Evolutionary conservation across 805 yeast species (phyloP).

Genomic region (Yamadazyma philogaea): DNA sequence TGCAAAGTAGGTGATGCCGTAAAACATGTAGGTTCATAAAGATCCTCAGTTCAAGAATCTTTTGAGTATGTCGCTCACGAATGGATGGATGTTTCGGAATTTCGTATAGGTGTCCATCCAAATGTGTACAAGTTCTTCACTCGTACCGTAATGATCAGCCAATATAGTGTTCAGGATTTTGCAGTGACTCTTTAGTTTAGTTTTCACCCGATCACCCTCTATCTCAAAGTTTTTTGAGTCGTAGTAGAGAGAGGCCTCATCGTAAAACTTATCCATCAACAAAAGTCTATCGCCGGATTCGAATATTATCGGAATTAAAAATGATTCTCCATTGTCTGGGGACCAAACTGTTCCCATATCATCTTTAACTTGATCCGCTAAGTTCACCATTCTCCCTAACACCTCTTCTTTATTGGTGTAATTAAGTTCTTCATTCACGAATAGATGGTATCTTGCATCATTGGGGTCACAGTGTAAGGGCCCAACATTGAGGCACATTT

Average conservation of each 20-base stretch:
- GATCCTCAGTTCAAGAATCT: neutral
- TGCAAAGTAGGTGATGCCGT: no score
- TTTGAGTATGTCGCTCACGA: neutral
- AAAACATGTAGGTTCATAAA: no score
- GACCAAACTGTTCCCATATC: conserved; percentile 18
- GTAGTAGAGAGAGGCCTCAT: conserved; percentile 15
- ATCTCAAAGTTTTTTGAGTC: conserved; percentile 15
- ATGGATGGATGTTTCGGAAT: neutral
- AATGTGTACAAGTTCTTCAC: conserved; percentile 20
- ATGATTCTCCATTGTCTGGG: conserved; percentile 9
- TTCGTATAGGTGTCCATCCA: conserved; percentile 15
- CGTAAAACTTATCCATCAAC: conserved; percentile 19
- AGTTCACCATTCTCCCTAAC: conserved; percentile 7
- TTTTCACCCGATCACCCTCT: conserved; percentile 8
- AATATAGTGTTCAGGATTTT: conserved; percentile 13
- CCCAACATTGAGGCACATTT: conserved; percentile 20
- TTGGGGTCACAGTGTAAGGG: conserved; percentile 22
- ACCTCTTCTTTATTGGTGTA: conserved; percentile 18
- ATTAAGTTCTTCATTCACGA: conserved; percentile 4
- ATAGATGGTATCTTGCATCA: conserved; percentile 25
- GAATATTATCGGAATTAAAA: conserved; percentile 23
- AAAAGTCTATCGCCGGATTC: conserved; percentile 15
- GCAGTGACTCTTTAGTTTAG: conserved; percentile 18
- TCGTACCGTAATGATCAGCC: conserved; percentile 14
- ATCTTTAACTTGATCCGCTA: conserved; percentile 6